phyloP scores from a whole-genome alignment of 345 rosid species.

The Psidium friedrichsthalianum region DNA sequence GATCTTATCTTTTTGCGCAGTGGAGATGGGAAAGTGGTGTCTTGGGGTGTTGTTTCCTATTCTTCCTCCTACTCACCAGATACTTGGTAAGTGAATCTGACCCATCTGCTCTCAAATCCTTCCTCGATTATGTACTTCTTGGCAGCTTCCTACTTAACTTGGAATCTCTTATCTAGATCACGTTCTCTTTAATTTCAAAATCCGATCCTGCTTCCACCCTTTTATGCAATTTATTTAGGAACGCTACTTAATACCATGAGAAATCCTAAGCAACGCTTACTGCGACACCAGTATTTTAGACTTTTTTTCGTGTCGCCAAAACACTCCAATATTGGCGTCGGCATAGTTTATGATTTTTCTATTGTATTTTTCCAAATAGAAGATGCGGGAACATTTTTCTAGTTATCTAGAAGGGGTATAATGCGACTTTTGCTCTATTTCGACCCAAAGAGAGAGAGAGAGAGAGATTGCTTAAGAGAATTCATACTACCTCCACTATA shows the following conservation, averaged over 20 bases:
- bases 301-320: not conserved
- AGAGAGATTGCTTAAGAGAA: not conserved
- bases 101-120: not conserved
- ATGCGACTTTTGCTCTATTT: not conserved
- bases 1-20: slow-evolving; percentile 20
- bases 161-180: not conserved
- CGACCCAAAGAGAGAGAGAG: not conserved
- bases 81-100: slow-evolving; percentile 44
- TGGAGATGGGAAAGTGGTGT: slow-evolving; percentile 95
- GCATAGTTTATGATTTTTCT: not conserved
- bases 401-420: not conserved
- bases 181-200: not conserved
- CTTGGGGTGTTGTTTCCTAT: slow-evolving; percentile 65
- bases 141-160: not conserved
- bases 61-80: slow-evolving; percentile 60
- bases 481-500: not conserved
- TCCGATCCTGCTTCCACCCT: not conserved
- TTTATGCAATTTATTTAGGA: not conserved
- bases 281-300: not conserved
- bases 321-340: not conserved
- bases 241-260: not conserved
- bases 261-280: not conserved
- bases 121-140: not conserved
- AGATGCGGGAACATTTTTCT: not conserved
- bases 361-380: not conserved